Evolutionary conservation across 352 stramenopile genomes (phyloP).

Genomic region (Pythium vanterpoolii): DNA sequence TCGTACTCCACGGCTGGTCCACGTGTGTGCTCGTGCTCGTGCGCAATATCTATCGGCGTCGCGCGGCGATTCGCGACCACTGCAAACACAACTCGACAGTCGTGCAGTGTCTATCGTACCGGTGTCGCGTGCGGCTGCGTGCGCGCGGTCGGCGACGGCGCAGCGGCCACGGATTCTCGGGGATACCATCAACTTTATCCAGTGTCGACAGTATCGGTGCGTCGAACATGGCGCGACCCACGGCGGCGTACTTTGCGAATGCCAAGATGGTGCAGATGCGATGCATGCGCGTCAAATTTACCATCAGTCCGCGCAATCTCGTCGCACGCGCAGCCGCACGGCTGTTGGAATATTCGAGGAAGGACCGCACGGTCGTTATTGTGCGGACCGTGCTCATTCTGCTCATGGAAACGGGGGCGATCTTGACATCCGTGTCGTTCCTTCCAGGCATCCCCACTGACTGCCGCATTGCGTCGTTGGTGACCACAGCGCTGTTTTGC

Average conservation of each 20-base stretch:
- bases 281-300: constrained; percentile 20
- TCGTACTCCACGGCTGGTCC: constrained; percentile 26
- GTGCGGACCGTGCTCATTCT: neutral
- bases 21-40: constrained; percentile 30
- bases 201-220: constrained; percentile 1
- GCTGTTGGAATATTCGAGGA: neutral
- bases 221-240: constrained; percentile 12
- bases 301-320: constrained; percentile 14
- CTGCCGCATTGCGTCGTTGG: constrained; percentile 1
- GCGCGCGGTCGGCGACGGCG: neutral
- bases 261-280: constrained; percentile 25
- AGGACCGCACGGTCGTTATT: neutral
- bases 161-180: constrained; percentile 11
- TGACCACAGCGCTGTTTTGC: constrained; percentile 17
- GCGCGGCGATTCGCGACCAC: constrained; percentile 12
- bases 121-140: constrained; percentile 22
- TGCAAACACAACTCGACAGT: constrained; percentile 16
- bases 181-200: neutral
- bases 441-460: neutral
- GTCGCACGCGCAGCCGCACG: neutral
- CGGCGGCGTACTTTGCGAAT: constrained; percentile 17
- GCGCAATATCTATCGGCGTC: constrained; percentile 28
- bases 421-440: constrained; percentile 10
- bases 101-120: constrained; percentile 31
- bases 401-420: constrained; percentile 9